Percentiles rank a stretch among this genome's conserved stretches.
Evolutionary conservation across 257 asterid genomes (phyloP).

Genomic region (Fraxinus pennsylvanica): DNA sequence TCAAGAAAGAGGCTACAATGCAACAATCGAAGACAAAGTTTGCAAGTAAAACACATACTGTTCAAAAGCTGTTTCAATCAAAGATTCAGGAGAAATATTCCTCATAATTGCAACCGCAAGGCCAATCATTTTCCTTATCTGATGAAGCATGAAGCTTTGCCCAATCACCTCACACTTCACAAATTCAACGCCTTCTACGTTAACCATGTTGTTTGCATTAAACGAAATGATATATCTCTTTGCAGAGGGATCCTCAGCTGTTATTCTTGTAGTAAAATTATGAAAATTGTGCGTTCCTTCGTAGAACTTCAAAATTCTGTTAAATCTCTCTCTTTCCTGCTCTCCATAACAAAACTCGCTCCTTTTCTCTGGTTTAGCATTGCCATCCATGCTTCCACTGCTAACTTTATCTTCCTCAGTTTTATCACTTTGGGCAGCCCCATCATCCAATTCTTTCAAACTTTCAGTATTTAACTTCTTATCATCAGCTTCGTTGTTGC

Average conservation of each 20-base stretch:
- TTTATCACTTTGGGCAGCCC: slow-evolving; percentile 21
- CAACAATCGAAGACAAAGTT: neutral
- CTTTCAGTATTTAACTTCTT: slow-evolving; percentile 22
- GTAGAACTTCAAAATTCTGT: slow-evolving; percentile 65
- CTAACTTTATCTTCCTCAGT: slow-evolving; percentile 31
- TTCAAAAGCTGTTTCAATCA: slow-evolving; percentile 65
- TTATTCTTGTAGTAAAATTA: slow-evolving; percentile 84
- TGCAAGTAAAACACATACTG: slow-evolving; percentile 45
- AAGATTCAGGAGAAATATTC: slow-evolving; percentile 63
- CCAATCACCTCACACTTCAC: slow-evolving; percentile 92
- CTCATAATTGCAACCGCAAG: slow-evolving; percentile 96
- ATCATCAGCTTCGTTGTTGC: slow-evolving; percentile 13
- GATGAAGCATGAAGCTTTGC: slow-evolving; percentile 99
- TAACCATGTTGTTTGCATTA: slow-evolving; percentile 54
- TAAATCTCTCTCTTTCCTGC: slow-evolving; percentile 73
- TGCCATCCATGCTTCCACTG: slow-evolving; percentile 21
- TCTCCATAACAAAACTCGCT: slow-evolving; percentile 61
- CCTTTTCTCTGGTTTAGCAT: slow-evolving; percentile 31
- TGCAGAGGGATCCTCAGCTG: slow-evolving; percentile 95
- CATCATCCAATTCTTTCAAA: slow-evolving; percentile 29
- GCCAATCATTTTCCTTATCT: slow-evolving; percentile 96
- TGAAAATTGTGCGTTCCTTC: slow-evolving; percentile 94
- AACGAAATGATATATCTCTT: slow-evolving; percentile 70
- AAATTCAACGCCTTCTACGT: slow-evolving; percentile 70
- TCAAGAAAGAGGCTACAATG: neutral